Conservation (phyloP, 208 protist genomes). For the Acanthamoeba culbertsoni region DNA sequence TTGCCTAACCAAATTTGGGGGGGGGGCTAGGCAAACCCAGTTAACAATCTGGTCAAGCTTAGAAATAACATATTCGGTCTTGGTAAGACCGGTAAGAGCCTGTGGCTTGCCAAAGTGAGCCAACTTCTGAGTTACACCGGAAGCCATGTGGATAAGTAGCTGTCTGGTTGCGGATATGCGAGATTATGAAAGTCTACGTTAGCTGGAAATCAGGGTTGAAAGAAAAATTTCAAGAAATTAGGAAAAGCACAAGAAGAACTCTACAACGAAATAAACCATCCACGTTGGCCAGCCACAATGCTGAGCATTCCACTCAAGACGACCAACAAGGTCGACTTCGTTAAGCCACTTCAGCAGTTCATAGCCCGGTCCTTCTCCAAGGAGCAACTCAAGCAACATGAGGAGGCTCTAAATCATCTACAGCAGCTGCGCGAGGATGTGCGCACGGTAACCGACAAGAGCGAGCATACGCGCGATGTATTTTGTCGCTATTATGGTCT, state of each 20-base stretch:
- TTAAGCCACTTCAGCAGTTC: neutral
- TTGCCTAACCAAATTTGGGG: neutral
- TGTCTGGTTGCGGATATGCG: neutral
- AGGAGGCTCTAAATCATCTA: neutral
- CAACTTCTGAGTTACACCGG: neutral
- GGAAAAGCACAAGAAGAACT: slow-evolving; percentile 5
- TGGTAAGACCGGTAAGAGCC: slow-evolving; percentile 7
- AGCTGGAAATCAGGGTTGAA: no score
- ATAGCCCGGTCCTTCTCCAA: neutral
- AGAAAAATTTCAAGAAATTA: neutral
- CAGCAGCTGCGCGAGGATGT: neutral
- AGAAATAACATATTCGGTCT: slow-evolving; percentile 77
- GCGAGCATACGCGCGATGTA: neutral
- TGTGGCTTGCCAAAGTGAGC: neutral
- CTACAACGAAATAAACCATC: neutral
- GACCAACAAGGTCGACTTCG: neutral
- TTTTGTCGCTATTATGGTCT: slow-evolving; percentile 29
- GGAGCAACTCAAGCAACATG: slow-evolving; percentile 1
- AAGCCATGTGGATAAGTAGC: neutral
- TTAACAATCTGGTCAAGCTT: slow-evolving; percentile 83
- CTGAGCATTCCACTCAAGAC: slow-evolving; percentile 7
- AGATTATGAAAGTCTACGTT: neutral
- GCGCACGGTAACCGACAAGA: neutral
- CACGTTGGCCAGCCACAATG: neutral
- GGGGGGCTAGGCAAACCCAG: slow-evolving; percentile 71